Conservation (phyloP, 371 early-diverging fungal species). For the Blyttiomyces sp. region DNA sequence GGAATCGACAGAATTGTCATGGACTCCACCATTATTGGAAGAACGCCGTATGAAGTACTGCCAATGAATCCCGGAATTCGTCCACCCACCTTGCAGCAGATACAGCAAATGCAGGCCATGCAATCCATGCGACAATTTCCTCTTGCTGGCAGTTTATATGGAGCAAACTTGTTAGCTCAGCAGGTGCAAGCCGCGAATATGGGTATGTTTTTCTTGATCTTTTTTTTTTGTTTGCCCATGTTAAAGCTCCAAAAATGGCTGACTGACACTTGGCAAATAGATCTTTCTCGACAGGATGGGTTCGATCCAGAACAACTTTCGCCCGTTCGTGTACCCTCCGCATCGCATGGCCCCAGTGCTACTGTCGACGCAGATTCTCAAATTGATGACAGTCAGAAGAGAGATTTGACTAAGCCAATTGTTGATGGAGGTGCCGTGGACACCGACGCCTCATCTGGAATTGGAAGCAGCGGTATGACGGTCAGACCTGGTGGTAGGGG, state of each 20-base stretch:
- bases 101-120: background rate
- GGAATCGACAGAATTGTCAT: constrained; percentile 70
- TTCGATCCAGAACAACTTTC: background rate
- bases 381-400: too few relatives aligned
- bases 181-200: too few relatives aligned
- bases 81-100: background rate
- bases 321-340: background rate
- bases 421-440: background rate
- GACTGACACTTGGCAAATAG: background rate
- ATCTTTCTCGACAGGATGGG: background rate
- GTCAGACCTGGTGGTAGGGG: background rate
- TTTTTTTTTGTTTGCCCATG: background rate
- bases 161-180: background rate
- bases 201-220: too few relatives aligned
- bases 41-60: constrained; percentile 12
- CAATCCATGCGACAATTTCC: background rate
- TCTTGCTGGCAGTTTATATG: too few relatives aligned
- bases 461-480: background rate
- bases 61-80: background rate
- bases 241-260: background rate
- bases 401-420: too few relatives aligned
- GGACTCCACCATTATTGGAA: constrained; percentile 35
- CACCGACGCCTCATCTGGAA: background rate
- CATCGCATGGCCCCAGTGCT: background rate
- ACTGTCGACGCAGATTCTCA: too few relatives aligned